Evolutionary conservation across 768 basidiomycete species (phyloP).

Genomic region (Coprinopsis strossmayeri): DNA sequence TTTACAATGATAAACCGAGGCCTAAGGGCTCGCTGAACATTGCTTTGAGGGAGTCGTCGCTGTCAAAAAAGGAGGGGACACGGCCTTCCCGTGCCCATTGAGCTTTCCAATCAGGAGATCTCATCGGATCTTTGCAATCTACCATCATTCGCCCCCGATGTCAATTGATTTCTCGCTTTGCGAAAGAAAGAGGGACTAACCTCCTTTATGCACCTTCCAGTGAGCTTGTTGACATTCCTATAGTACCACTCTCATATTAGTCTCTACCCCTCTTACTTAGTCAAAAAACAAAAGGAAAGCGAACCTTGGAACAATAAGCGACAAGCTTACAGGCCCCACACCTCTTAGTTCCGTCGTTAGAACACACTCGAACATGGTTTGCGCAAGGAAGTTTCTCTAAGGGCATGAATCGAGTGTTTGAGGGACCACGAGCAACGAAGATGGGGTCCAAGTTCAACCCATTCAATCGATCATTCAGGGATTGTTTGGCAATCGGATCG

Average conservation of each 20-base stretch:
- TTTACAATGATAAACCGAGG: conserved; percentile 16
- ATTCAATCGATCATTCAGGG: no score
- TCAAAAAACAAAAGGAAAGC: neutral
- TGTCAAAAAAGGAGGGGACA: conserved; percentile 16
- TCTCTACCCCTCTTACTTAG: neutral
- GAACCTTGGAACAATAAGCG: conserved; percentile 31
- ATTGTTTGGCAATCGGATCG: no score
- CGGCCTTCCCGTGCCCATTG: conserved; percentile 18
- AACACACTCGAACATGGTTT: conserved; percentile 25
- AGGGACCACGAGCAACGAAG: no score
- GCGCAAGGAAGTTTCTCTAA: conserved; percentile 25
- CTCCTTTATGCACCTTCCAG: conserved; percentile 32
- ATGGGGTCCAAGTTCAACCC: no score
- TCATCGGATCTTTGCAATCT: conserved; percentile 22
- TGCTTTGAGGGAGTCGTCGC: neutral
- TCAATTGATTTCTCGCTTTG: neutral
- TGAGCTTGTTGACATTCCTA: conserved; percentile 38
- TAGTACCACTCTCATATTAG: neutral
- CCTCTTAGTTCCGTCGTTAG: conserved; percentile 20
- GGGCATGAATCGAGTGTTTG: no score
- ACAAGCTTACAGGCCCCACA: conserved; percentile 25
- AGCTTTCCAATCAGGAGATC: conserved; percentile 18
- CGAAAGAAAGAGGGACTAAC: conserved; percentile 15
- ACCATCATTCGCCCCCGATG: neutral
- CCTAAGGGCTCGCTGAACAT: conserved; percentile 8